Conservation (phyloP, 345 rosid genomes). For the Excoecaria cochinchinensis region DNA sequence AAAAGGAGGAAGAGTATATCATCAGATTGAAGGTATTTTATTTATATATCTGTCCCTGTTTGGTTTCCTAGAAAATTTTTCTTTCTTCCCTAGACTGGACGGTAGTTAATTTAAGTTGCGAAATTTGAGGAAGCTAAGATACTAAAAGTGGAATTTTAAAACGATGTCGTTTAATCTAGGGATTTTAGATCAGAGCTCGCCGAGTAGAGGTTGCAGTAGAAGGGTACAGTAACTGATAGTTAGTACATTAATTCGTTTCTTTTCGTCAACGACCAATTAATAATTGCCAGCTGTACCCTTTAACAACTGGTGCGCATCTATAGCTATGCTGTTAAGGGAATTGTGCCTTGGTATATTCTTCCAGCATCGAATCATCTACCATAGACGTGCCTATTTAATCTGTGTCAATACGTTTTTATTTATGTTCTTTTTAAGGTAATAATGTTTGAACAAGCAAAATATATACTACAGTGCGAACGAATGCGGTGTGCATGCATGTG, state of each 20-base stretch:
- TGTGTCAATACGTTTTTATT: not conserved
- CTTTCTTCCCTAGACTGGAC: not conserved
- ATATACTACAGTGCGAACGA: too few relatives aligned
- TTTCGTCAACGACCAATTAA: not conserved
- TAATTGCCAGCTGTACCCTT: not conserved
- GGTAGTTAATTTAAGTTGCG: not conserved
- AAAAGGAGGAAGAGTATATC: slow-evolving; percentile 95
- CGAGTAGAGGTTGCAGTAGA: not conserved
- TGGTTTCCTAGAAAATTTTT: slow-evolving; percentile 16
- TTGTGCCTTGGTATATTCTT: slow-evolving; percentile 19
- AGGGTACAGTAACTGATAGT: slow-evolving; percentile 10
- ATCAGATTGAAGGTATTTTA: slow-evolving; percentile 73
- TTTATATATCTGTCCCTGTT: not conserved
- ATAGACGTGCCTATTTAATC: not conserved
- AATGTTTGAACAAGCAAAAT: too few relatives aligned
- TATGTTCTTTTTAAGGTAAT: not conserved
- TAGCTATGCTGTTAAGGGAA: not conserved
- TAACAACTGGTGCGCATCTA: slow-evolving; percentile 11
- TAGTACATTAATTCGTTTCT: not conserved
- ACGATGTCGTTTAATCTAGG: not conserved
- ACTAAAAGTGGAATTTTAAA: not conserved
- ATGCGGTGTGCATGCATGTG: too few relatives aligned
- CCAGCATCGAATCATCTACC: not conserved
- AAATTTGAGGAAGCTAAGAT: too few relatives aligned
- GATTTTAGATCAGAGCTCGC: not conserved